Conservation (phyloP, 2,329 filamentous ascomycete species). For the Setomelanomma holmii region DNA sequence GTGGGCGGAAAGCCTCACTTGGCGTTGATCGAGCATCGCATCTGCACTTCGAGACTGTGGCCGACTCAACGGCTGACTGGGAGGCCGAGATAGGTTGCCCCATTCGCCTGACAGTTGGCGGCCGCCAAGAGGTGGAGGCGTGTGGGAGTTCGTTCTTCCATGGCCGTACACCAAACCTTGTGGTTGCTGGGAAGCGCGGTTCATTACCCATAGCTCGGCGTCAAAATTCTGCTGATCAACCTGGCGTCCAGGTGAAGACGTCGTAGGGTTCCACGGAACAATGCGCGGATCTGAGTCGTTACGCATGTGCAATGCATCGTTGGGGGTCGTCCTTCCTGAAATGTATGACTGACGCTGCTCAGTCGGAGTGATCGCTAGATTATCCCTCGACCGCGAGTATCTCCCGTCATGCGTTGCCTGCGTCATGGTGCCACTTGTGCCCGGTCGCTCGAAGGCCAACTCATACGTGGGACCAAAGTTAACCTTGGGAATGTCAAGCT, state of each 20-base stretch:
- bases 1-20: slow-evolving; percentile 75
- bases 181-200: slow-evolving; percentile 67
- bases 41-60: slow-evolving; percentile 67
- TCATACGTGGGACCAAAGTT: slow-evolving; percentile 88
- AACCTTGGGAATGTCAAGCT: slow-evolving; percentile 72
- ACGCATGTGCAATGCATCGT: slow-evolving; percentile 52
- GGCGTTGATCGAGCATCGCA: slow-evolving; percentile 60
- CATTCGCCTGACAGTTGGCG: slow-evolving; percentile 55
- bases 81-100: slow-evolving; percentile 43
- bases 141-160: slow-evolving; percentile 63
- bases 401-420: slow-evolving; percentile 40
- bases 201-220: slow-evolving; percentile 83
- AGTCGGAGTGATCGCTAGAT: slow-evolving; percentile 33
- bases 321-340: slow-evolving; percentile 45
- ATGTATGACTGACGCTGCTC: slow-evolving; percentile 40
- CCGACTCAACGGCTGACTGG: slow-evolving; percentile 44
- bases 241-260: slow-evolving; percentile 57
- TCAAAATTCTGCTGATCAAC: slow-evolving; percentile 65
- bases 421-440: slow-evolving; percentile 61
- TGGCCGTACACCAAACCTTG: slow-evolving; percentile 57
- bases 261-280: slow-evolving; percentile 80
- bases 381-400: slow-evolving; percentile 42
- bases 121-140: slow-evolving; percentile 52
- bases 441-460: slow-evolving; percentile 66
- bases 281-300: slow-evolving; percentile 65